Conservation (phyloP, 257 asterid species). For the Lavandula angustifolia region DNA sequence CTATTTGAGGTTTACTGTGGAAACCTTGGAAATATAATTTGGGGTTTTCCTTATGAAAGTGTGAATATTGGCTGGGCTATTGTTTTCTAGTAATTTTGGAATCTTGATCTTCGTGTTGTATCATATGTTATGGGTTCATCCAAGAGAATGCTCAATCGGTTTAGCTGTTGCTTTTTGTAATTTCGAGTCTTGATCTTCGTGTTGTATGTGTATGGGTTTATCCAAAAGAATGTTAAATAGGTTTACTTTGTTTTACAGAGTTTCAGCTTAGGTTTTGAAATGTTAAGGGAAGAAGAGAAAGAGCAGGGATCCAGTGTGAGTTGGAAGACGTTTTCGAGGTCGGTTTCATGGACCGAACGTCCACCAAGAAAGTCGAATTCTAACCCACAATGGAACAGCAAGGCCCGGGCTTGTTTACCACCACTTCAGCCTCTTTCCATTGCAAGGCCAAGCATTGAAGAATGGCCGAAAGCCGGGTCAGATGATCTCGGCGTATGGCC, state of each 20-base stretch:
- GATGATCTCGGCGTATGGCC: conserved; percentile 95
- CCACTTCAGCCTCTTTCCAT: conserved; percentile 95
- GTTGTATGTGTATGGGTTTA: conserved; percentile 29
- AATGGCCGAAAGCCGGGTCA: conserved; percentile 90
- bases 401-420: conserved; percentile 85
- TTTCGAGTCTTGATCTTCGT: conserved; percentile 23
- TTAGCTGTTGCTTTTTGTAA: conserved; percentile 8
- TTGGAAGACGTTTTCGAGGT: conserved; percentile 63
- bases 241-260: conserved; percentile 47
- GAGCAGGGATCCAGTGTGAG: conserved; percentile 48
- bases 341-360: conserved; percentile 74
- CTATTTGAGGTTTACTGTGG: conserved; percentile 23
- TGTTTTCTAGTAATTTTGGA: not conserved
- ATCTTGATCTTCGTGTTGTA: conserved; percentile 26
- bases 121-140: conserved; percentile 32
- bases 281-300: conserved; percentile 65
- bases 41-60: conserved; percentile 20
- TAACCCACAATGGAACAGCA: conserved; percentile 82
- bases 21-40: not conserved
- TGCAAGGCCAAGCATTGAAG: conserved; percentile 57
- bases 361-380: conserved; percentile 59
- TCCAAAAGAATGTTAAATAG: conserved; percentile 35
- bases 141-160: conserved; percentile 33
- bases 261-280: conserved; percentile 41
- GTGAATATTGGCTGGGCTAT: conserved; percentile 21